These are phyloP conservation scores for Herpotrichia juniperi DNA, from an alignment of 2,329 filamentous ascomycete species.

Conservation along the genomic window DNA sequence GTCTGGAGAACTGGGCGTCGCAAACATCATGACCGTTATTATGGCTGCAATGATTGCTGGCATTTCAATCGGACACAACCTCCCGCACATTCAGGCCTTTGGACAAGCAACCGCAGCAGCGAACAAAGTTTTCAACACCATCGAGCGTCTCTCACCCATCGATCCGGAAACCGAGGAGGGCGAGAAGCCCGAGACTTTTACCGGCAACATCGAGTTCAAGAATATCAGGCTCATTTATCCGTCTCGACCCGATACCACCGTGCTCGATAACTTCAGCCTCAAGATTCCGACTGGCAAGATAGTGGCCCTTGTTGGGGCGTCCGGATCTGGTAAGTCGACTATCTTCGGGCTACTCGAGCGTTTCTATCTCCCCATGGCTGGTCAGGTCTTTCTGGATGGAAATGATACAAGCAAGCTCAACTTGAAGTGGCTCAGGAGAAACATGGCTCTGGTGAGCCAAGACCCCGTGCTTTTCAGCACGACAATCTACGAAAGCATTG, in stretches of 20 bases:
- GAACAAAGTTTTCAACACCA: slow-evolving; percentile 91
- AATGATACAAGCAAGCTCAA: slow-evolving; percentile 82
- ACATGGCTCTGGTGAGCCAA: slow-evolving; percentile 91
- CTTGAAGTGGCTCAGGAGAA: slow-evolving; percentile 86
- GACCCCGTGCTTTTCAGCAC: slow-evolving; percentile 91
- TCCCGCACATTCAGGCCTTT: slow-evolving; percentile 84
- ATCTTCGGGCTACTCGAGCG: slow-evolving; percentile 92
- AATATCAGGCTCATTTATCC: slow-evolving; percentile 94
- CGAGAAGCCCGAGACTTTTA: slow-evolving; percentile 72
- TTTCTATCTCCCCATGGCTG: slow-evolving; percentile 89
- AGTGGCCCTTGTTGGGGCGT: slow-evolving; percentile 91
- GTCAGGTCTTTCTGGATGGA: slow-evolving; percentile 80
- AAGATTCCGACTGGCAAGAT: slow-evolving; percentile 86
- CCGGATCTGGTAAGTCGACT: slow-evolving; percentile 92
- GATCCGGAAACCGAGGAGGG: slow-evolving; percentile 76
- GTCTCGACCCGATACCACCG: slow-evolving; percentile 84
- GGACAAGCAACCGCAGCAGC: slow-evolving; percentile 82
- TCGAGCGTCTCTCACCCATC: slow-evolving; percentile 84
- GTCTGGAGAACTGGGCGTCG: slow-evolving; percentile 63
- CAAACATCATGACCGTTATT: slow-evolving; percentile 80
- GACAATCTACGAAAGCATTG: slow-evolving; percentile 88
- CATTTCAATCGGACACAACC: slow-evolving; percentile 76
- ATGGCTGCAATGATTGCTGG: slow-evolving; percentile 93
- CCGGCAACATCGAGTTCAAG: slow-evolving; percentile 80
- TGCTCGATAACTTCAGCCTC: slow-evolving; percentile 84